Evolutionary conservation across 495 filamentous ascomycete species (phyloP), one percentile per base, ranked within the genome.

Genomic region (Penicillium cosmopolitanum): DNA sequence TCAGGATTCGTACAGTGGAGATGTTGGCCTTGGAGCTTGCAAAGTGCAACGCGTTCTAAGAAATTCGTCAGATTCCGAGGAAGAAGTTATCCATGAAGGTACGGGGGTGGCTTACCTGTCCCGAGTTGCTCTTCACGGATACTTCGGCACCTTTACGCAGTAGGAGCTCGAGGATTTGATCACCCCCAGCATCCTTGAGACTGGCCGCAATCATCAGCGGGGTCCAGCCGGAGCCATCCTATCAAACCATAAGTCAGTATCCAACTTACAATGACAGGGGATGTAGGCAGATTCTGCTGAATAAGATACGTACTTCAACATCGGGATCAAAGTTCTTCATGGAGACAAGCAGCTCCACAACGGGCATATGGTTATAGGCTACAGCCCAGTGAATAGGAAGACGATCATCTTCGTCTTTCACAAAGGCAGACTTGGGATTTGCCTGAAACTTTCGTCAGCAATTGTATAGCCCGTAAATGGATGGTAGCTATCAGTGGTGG

Each of bases 341-440:
- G 0, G 87, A 76, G 19, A 82, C 70, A 4, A 99, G 80, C 23
- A 93, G 69, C 61, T 89, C 79, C 21, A 90, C 87, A 53, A 96
- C 91, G 38, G 85, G 80, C n/a, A 84, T 73, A 40, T 85, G 88
- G 69, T 94, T 96, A 73, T 89, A 89, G 44, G 93, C 95, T 13
- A 86, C 84, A 1, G 95, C 95, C 96, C 96, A 99, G 75, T 99
- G 96, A 52, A 98, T 87, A 0, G 96, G 89, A 21, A 97, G 84
- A 51, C 95, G 90, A 51, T 92, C 92, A 71, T 99, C 95, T 51
- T 90, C 87, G 66, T 99, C 95, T 70, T 86, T 89, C 50, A 77
- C 78, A 35, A 77, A 78, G 13, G 90, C 87, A 42, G 93, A 82
- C 63, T 90, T 92, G 0, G 91, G 88, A 65, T 96, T 93, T 65